Evolutionary conservation across 179 eudicot genomes (phyloP), one percentile per base, ranked within the genome.

Genomic region (Drosera spatulata): DNA sequence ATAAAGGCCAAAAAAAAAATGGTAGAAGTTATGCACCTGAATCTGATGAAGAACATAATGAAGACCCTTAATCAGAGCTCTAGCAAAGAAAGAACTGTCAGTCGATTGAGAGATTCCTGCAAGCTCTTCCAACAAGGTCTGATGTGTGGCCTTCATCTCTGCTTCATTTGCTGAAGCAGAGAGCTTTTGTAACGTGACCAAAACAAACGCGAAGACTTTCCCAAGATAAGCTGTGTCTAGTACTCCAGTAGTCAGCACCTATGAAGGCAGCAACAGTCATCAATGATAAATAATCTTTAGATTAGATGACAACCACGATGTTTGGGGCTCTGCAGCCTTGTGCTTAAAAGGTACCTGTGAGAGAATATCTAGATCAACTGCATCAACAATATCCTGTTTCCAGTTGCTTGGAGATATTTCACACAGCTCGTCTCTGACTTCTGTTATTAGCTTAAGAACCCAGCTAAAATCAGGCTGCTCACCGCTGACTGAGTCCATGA

Each of bases 121-220:
- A 58, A 93, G 74, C 50, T 86, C 95, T 54, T 56, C 68, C 69
- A 89, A 55, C 42, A 82, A 68, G 45, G 72, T 80, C 65, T 69
- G 66, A 71, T 85, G 93, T 62, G 85, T 62, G 58, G 68, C 75
- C 70, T 81, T 86, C 70, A 83, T 65, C 58, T 86, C 82, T 61
- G 70, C 82, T 73, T 86, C 97, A 55, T 68, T 81, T 57, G 88
- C 95, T 58, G 97, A 93, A 64, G 99, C 93, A n/a, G 93, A 82
- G 48, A 93, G 79, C 83, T 83, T 93, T 74, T 68, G 82, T 75
- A 93, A 65, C 62, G 85, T 86, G 54, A 57, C 60, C 71, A 89
- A 56, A 55, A 93, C 82, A 72, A 75, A 94, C 57, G 85, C 94
- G 61, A 94, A 70, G 55, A 86, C 68, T 65, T 69, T 86, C 53